A percentile compares a stretch with the other conserved stretches of the same genome.
Evolutionary conservation across 148 eudicot species (phyloP).

Genomic region (Vaccinium myrtillus): DNA sequence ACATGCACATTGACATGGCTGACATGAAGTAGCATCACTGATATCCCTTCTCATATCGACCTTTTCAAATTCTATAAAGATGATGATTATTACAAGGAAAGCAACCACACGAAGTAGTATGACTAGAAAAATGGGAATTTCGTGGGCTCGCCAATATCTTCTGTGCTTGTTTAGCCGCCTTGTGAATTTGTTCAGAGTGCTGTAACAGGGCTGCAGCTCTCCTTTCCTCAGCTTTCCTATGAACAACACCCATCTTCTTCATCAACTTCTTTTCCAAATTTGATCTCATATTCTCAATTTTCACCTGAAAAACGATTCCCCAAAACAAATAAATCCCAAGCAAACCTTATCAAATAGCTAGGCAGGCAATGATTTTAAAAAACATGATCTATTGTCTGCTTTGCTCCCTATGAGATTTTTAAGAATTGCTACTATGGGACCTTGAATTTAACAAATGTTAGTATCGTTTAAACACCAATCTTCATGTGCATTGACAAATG

Average conservation of each 20-base stretch:
- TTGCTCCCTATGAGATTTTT: not conserved
- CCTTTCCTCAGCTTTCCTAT: conserved; percentile 78
- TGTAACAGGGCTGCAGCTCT: conserved; percentile 57
- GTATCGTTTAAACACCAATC: not conserved
- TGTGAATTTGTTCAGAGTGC: conserved; percentile 56
- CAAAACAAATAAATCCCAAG: not conserved
- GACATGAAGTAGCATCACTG: not conserved
- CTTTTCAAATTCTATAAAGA: conserved; percentile 10
- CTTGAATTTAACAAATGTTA: not conserved
- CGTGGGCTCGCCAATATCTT: conserved; percentile 34
- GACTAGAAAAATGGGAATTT: conserved; percentile 36
- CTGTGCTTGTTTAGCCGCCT: conserved; percentile 40
- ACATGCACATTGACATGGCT: not conserved
- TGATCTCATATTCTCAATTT: conserved; percentile 82
- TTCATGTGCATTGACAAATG: not conserved
- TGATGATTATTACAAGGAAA: conserved; percentile 45
- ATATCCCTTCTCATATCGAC: not conserved
- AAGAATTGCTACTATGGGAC: not conserved
- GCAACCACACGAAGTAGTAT: conserved; percentile 58
- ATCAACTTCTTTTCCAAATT: conserved; percentile 78
- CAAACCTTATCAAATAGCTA: not conserved
- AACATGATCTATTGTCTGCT: not conserved
- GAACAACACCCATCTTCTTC: conserved; percentile 79
- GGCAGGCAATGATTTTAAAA: not conserved
- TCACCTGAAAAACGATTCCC: conserved; percentile 49